A percentile compares a stretch with the other conserved stretches of the same genome.
phyloP scores from a whole-genome alignment of 352 stramenopile species.

The Globisporangium heterothallicum region DNA sequence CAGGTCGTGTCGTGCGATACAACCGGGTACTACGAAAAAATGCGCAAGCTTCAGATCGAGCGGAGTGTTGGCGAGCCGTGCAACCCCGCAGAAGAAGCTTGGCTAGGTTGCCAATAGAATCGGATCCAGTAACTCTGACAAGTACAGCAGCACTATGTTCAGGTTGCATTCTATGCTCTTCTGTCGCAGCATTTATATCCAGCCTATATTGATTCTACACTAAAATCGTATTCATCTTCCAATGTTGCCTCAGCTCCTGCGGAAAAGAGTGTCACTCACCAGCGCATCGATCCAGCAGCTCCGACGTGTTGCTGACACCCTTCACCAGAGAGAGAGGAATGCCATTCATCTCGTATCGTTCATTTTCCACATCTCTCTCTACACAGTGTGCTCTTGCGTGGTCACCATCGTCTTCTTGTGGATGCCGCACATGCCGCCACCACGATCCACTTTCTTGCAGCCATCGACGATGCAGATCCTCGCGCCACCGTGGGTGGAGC shows the following conservation, averaged over 20 bases:
- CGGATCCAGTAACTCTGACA: neutral
- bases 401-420: constrained; percentile 22
- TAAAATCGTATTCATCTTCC: no score
- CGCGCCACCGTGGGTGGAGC: constrained; percentile 39
- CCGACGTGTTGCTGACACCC: no score
- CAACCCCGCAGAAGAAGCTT: constrained; percentile 9
- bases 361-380: neutral
- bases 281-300: no score
- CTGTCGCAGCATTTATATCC: no score
- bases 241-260: no score
- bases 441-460: constrained; percentile 40
- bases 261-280: no score
- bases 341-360: no score
- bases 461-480: constrained; percentile 27
- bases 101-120: constrained; percentile 6
- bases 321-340: no score
- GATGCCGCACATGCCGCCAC: constrained; percentile 38
- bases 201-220: no score
- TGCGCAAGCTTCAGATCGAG: constrained; percentile 25
- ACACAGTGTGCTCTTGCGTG: neutral
- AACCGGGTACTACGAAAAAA: constrained; percentile 12
- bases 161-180: neutral
- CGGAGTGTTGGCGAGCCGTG: constrained; percentile 6
- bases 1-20: constrained; percentile 28
- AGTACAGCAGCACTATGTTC: neutral